These are phyloP conservation scores for Yamadazyma mexicana DNA, from an alignment of 1,139 yeast genomes.

Conservation along the genomic window DNA sequence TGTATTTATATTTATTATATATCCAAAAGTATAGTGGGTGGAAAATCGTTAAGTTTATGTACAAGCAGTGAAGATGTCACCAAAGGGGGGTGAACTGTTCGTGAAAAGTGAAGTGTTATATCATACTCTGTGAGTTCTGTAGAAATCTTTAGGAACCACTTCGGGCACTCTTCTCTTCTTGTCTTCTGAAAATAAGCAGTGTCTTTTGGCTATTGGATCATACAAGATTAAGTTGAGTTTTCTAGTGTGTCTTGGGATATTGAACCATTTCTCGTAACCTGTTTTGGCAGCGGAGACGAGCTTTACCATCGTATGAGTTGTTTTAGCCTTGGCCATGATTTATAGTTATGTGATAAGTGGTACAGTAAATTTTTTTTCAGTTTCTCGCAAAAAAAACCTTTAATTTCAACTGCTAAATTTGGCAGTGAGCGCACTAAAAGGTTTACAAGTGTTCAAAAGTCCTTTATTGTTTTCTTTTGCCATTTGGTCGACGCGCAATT, in stretches of 20 bases:
- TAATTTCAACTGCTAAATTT: slow-evolving; percentile 19
- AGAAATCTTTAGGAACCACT: slow-evolving; percentile 57
- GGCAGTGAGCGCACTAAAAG: slow-evolving; percentile 8
- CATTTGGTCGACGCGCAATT: slow-evolving; percentile 9
- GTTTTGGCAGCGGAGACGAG: slow-evolving; percentile 83
- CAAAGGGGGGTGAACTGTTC: too few species aligned
- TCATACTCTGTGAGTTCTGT: slow-evolving; percentile 45
- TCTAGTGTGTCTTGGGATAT: slow-evolving; percentile 80
- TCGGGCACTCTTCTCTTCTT: slow-evolving; percentile 81
- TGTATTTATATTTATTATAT: background rate
- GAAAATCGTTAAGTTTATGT: too few species aligned
- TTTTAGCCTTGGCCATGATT: slow-evolving; percentile 44
- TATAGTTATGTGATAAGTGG: too few species aligned
- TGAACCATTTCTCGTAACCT: slow-evolving; percentile 78
- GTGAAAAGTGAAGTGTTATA: too few species aligned
- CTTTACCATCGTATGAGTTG: slow-evolving; percentile 49
- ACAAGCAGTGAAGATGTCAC: too few species aligned
- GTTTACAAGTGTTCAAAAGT: background rate
- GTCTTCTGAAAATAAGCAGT: slow-evolving; percentile 85
- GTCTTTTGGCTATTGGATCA: slow-evolving; percentile 73
- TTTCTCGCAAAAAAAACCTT: too few species aligned
- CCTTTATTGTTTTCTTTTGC: background rate
- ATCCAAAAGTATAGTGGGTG: background rate
- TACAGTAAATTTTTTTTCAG: slow-evolving; percentile 2
- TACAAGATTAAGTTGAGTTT: slow-evolving; percentile 80